These are phyloP conservation scores for Krasilnikovozyma curviuscula DNA, from an alignment of 768 basidiomycete species.

Conservation along the genomic window DNA sequence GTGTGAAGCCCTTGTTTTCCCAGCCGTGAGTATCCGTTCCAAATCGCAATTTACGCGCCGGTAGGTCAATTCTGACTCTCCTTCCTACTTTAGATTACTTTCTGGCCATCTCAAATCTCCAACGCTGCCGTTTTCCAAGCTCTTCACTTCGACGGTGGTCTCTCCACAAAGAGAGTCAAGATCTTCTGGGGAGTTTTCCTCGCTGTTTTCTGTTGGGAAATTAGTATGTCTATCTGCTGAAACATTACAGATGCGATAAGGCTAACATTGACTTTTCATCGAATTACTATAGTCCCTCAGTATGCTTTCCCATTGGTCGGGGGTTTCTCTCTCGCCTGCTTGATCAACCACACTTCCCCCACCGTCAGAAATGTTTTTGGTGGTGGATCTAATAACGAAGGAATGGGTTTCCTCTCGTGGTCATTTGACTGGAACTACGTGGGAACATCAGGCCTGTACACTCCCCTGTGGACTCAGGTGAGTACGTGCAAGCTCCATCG, in stretches of 20 bases:
- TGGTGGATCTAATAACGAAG: conserved; percentile 28
- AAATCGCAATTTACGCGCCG: too few species aligned
- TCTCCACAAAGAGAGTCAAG: conserved; percentile 18
- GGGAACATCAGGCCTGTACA: conserved; percentile 21
- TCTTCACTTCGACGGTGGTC: conserved; percentile 20
- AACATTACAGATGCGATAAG: too few species aligned
- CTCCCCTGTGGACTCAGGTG: conserved; percentile 22
- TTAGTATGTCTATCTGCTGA: background rate
- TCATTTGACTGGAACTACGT: conserved; percentile 15
- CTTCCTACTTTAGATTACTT: conserved; percentile 11
- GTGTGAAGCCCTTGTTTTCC: background rate
- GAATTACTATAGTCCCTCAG: conserved; percentile 20
- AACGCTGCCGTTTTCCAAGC: conserved; percentile 20
- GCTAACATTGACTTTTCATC: too few species aligned
- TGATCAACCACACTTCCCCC: conserved; percentile 20
- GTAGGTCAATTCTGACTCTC: too few species aligned
- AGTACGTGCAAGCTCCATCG: too few species aligned
- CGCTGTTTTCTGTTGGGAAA: conserved; percentile 16
- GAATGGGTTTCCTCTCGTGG: conserved; percentile 18
- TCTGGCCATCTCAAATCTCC: too few species aligned
- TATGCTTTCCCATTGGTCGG: conserved; percentile 25
- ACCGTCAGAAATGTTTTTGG: conserved; percentile 29
- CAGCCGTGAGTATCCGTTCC: background rate
- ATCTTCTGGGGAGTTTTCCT: conserved; percentile 24
- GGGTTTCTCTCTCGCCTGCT: conserved; percentile 25